A percentile compares a stretch with the other conserved stretches of the same genome.
phyloP scores from a whole-genome alignment of 2,329 filamentous ascomycete species.

The Beauveria rudraprayagi region DNA sequence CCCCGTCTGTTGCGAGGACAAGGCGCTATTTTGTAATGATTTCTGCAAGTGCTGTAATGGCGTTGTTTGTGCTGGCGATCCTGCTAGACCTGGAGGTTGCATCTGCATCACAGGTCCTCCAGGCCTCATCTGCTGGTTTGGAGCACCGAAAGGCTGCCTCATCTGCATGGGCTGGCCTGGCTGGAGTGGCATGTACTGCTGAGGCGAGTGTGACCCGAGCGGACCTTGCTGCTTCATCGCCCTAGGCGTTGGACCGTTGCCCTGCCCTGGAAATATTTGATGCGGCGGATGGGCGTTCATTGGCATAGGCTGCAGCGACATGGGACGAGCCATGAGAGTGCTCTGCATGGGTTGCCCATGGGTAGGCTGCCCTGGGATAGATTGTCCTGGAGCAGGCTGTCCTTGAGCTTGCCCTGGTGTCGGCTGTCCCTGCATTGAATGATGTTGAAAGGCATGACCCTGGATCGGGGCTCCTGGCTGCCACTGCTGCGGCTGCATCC shows the following conservation, averaged over 20 bases:
- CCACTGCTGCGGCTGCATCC: constrained; percentile 1
- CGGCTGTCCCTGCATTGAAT: background rate
- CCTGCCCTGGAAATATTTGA: background rate
- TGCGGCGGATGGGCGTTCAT: background rate
- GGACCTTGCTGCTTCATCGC: background rate
- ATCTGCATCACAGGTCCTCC: background rate
- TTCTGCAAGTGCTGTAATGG: background rate
- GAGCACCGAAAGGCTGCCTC: background rate
- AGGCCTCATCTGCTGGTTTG: background rate
- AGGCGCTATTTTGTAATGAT: background rate
- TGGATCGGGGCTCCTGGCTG: background rate
- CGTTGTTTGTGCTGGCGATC: background rate
- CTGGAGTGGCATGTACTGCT: background rate
- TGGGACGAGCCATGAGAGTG: background rate
- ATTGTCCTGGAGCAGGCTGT: too few species aligned
- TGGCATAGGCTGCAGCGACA: background rate
- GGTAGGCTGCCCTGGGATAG: background rate
- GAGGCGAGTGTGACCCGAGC: background rate
- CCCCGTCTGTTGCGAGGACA: background rate
- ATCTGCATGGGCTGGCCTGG: background rate
- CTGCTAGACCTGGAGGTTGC: background rate
- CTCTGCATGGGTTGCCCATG: background rate
- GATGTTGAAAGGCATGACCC: background rate
- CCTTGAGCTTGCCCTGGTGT: background rate
- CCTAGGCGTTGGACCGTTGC: background rate